Evolutionary conservation across 306 rosid genomes (phyloP).

Genomic region (Abrus pulchellus): DNA sequence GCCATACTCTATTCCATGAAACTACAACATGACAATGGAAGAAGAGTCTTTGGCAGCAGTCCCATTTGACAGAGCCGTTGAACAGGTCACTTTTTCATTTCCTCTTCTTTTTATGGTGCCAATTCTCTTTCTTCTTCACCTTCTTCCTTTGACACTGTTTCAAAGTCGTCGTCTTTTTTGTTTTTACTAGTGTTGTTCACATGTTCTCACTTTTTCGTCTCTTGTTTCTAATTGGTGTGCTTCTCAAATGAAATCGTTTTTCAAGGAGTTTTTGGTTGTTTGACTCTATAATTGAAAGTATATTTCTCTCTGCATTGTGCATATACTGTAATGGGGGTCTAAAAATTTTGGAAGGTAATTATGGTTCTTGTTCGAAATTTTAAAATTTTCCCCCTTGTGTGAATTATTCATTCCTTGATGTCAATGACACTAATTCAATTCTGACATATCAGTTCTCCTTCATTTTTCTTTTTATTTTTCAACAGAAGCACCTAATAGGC

Average conservation of each 20-base stretch:
- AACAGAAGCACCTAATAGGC: background rate
- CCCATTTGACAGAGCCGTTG: conserved; percentile 81
- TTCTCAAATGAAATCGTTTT: conserved; percentile 16
- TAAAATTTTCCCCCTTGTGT: background rate
- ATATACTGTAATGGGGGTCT: conserved; percentile 31
- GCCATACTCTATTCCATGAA: conserved; percentile 53
- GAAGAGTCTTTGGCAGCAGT: conserved; percentile 59
- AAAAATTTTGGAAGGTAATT: conserved; percentile 36
- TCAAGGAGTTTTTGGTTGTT: conserved; percentile 22
- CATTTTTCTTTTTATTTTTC: background rate
- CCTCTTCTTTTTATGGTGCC: background rate
- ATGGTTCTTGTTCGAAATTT: conserved; percentile 36
- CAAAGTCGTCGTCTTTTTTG: conserved; percentile 20
- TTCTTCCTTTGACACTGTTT: conserved; percentile 17
- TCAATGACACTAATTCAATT: conserved; percentile 20
- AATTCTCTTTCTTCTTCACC: background rate
- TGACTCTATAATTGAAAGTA: background rate
- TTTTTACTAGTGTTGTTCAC: background rate
- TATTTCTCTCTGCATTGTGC: conserved; percentile 31
- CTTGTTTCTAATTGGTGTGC: conserved; percentile 15
- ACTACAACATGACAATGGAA: conserved; percentile 65
- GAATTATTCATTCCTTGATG: conserved; percentile 28
- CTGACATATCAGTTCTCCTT: background rate
- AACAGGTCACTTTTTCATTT: conserved; percentile 63
- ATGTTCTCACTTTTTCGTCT: background rate